phyloP scores from a whole-genome alignment of 108 stramenopile genomes.

The Skeletonema marinoi region DNA sequence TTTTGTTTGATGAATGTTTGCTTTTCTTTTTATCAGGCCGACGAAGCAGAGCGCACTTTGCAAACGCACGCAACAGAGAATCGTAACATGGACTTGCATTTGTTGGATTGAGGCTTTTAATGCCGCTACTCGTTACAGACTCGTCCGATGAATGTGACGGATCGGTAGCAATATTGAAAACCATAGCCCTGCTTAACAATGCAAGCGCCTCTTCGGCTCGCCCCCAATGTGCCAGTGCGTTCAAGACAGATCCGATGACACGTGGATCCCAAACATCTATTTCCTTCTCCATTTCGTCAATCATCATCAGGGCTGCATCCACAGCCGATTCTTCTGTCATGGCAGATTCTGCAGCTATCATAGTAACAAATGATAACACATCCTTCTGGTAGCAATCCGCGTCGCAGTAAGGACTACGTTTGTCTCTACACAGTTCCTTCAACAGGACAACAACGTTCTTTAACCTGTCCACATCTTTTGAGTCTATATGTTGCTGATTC shows the following conservation, averaged over 20 bases:
- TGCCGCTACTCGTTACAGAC: not conserved
- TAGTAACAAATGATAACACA: constrained; percentile 41
- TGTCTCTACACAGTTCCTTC: not conserved
- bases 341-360: constrained; percentile 37
- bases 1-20: not conserved
- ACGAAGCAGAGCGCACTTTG: not conserved
- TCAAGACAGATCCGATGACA: constrained; percentile 38
- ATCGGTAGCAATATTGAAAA: constrained; percentile 1
- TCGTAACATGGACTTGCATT: constrained; percentile 37
- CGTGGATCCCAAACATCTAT: constrained; percentile 35
- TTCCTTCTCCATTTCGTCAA: constrained; percentile 28
- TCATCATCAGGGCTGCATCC: constrained; percentile 25
- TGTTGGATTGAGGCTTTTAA: constrained; percentile 12
- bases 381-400: constrained; percentile 16
- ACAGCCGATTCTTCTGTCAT: constrained; percentile 8
- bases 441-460: not conserved
- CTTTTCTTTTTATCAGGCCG: not conserved
- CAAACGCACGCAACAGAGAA: constrained; percentile 15
- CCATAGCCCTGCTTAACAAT: constrained; percentile 29
- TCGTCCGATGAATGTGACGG: not conserved
- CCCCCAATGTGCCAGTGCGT: constrained; percentile 20
- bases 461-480: not conserved
- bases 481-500: not conserved
- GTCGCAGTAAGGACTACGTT: not conserved
- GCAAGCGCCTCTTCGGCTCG: constrained; percentile 34